A percentile compares a stretch with the other conserved stretches of the same genome.
These are phyloP conservation scores for Boletus barrowsii DNA, from an alignment of 768 basidiomycete species.

Conservation along the genomic window DNA sequence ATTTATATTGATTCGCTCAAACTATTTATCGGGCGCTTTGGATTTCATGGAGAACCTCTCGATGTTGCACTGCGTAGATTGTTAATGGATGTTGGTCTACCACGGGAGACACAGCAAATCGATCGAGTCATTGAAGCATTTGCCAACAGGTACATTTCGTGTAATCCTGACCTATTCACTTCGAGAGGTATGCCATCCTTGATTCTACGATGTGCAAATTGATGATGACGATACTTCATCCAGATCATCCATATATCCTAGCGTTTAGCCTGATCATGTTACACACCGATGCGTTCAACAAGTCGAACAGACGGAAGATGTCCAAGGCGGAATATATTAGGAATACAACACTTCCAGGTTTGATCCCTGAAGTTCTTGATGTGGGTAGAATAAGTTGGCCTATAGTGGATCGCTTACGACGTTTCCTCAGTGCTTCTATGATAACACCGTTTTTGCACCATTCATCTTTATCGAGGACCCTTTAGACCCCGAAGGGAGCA, in stretches of 20 bases:
- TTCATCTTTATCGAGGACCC: constrained; percentile 97
- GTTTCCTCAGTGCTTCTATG: constrained; percentile 76
- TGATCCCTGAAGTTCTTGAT: constrained; percentile 79
- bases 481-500: constrained; percentile 54
- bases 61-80: constrained; percentile 89
- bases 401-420: constrained; percentile 2
- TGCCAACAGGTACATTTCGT: constrained; percentile 75
- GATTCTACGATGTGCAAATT: not conserved
- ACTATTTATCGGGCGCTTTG: constrained; percentile 71
- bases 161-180: constrained; percentile 78
- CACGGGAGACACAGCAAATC: constrained; percentile 96
- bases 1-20: constrained; percentile 70
- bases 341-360: constrained; percentile 86
- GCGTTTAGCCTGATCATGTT: constrained; percentile 99
- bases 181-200: constrained; percentile 57
- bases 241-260: constrained; percentile 92
- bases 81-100: constrained; percentile 88
- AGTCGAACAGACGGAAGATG: constrained; percentile 97
- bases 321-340: constrained; percentile 89
- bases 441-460: constrained; percentile 93
- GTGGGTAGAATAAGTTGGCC: constrained; percentile 42
- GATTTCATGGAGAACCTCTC: constrained; percentile 76
- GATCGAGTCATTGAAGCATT: constrained; percentile 97
- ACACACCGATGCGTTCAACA: constrained; percentile 98
- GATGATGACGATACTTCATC: not conserved